Conservation (phyloP, 1,139 yeast genomes). For the Magnusiomyces magnusii region DNA sequence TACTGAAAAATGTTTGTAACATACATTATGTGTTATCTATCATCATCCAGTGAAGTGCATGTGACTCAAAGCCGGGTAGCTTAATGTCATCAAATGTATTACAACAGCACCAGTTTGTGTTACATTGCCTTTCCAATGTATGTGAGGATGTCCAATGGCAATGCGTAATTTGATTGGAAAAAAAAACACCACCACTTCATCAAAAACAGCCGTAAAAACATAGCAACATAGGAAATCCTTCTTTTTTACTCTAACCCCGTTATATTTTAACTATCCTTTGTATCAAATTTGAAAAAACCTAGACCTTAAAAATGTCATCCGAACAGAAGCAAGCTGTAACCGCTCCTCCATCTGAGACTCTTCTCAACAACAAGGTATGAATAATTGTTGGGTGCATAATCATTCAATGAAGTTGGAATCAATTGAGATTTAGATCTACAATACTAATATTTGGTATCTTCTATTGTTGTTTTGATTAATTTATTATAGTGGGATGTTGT, state of each 20-base stretch:
- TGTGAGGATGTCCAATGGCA: not conserved
- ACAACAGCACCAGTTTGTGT: not conserved
- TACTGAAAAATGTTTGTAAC: too few relatives aligned
- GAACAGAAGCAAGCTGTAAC: slow-evolving; percentile 25
- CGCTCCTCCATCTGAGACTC: slow-evolving; percentile 54
- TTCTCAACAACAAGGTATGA: slow-evolving; percentile 62
- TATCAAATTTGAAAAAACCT: not conserved
- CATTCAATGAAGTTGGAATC: not conserved
- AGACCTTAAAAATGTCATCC: slow-evolving; percentile 27
- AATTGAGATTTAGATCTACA: not conserved
- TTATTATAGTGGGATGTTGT: slow-evolving; percentile 80
- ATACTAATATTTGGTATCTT: too few relatives aligned
- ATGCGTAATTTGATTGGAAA: not conserved
- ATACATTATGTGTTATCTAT: too few relatives aligned
- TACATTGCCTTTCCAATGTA: not conserved
- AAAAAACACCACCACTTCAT: not conserved
- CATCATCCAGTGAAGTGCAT: too few relatives aligned
- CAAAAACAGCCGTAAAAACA: not conserved
- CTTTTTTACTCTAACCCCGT: not conserved
- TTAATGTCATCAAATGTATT: not conserved
- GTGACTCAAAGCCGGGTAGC: not conserved
- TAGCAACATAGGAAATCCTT: not conserved
- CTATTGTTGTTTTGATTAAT: not conserved
- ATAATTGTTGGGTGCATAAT: slow-evolving; percentile 8
- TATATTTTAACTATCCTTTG: not conserved